phyloP scores from a whole-genome alignment of 2,329 filamentous ascomycete species.

The Zasmidium citrigriseum region DNA sequence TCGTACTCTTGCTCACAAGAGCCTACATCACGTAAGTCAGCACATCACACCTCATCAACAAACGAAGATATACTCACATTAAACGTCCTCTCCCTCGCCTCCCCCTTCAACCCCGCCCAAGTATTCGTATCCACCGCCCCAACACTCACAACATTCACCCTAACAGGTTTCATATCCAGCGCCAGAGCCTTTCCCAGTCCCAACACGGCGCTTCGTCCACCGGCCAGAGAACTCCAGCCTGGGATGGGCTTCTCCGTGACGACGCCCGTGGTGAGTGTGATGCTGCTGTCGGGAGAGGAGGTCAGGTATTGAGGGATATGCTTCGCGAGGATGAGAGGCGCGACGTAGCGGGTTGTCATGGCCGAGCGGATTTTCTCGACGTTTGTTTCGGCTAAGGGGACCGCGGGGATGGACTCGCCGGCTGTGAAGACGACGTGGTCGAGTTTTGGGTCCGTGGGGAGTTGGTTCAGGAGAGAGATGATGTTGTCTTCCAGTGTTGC shows the following conservation, averaged over 20 bases:
- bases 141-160: conserved; percentile 62
- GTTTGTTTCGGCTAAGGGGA: not conserved
- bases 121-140: conserved; percentile 48
- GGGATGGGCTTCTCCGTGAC: conserved; percentile 51
- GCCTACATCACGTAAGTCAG: too few relatives aligned
- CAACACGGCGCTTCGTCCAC: conserved; percentile 50
- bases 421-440: not conserved
- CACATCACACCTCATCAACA: too few relatives aligned
- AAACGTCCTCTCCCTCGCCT: conserved; percentile 19
- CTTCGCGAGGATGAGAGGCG: conserved; percentile 53
- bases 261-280: conserved; percentile 57
- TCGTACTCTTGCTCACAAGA: conserved; percentile 19
- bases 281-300: conserved; percentile 43
- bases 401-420: not conserved
- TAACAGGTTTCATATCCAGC: conserved; percentile 59
- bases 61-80: too few relatives aligned
- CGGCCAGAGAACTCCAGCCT: conserved; percentile 50
- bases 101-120: conserved; percentile 32
- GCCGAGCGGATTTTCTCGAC: not conserved
- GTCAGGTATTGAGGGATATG: conserved; percentile 46
- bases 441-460: not conserved
- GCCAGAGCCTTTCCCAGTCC: conserved; percentile 57
- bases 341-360: conserved; percentile 48
- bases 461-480: conserved; percentile 39
- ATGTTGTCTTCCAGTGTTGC: conserved; percentile 49